phyloP scores from a whole-genome alignment of 179 eudicot species.

The Nepenthes alata region DNA sequence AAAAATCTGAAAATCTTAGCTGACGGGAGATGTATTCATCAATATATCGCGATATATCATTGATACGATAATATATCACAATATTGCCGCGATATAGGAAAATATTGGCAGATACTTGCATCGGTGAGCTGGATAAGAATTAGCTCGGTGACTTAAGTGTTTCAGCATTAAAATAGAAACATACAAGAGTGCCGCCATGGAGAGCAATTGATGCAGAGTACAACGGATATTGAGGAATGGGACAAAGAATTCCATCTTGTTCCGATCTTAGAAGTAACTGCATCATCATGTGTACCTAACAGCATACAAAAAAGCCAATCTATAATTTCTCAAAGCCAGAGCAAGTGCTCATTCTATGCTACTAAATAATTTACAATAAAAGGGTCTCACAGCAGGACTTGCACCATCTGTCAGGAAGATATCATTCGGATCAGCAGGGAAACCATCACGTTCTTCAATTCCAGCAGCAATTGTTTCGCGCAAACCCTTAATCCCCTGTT shows the following conservation, averaged over 20 bases:
- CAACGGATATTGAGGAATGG: constrained; percentile 93
- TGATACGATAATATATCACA: no score
- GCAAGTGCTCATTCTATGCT: neutral
- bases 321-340: neutral
- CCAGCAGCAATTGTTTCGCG: constrained; percentile 87
- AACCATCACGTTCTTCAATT: constrained; percentile 88
- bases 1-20: no score
- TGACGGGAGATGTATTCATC: no score
- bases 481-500: constrained; percentile 76
- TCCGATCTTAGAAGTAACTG: constrained; percentile 71
- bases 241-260: constrained; percentile 88
- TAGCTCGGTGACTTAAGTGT: neutral
- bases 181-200: constrained; percentile 93
- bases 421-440: constrained; percentile 75
- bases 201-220: constrained; percentile 97
- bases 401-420: constrained; percentile 96
- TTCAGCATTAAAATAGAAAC: constrained; percentile 10
- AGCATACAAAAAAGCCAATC: neutral
- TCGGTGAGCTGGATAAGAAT: no score
- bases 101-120: no score
- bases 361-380: neutral
- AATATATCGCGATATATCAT: no score
- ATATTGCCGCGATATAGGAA: no score
- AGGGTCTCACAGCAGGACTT: constrained; percentile 29
- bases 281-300: constrained; percentile 97